Percentiles rank a stretch among this genome's conserved stretches.
Evolutionary conservation across 169 alveolate genomes (phyloP).

Genomic region (Plasmodium gaboni): DNA sequence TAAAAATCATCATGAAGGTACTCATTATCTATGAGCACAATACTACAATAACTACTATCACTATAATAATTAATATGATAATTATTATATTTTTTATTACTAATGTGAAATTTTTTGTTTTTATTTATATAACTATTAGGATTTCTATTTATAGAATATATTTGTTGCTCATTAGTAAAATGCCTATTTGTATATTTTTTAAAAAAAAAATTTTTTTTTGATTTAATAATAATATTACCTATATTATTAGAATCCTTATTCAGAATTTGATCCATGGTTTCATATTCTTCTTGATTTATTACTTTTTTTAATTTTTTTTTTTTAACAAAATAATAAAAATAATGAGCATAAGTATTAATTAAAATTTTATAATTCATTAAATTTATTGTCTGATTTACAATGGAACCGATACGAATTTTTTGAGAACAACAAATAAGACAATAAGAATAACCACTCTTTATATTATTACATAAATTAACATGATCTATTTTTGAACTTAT

Average conservation of each 20-base stretch:
- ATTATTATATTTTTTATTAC: too few species aligned
- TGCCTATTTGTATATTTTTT: too few species aligned
- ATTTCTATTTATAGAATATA: too few species aligned
- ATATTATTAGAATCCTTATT: neutral
- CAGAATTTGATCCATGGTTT: neutral
- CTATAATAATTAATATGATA: neutral
- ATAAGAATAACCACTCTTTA: conserved; percentile 29
- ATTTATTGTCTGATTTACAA: neutral
- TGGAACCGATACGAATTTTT: neutral
- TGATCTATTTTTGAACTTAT: conserved; percentile 7
- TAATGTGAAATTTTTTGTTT: neutral
- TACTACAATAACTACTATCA: neutral
- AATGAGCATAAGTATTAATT: neutral
- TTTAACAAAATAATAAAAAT: conserved; percentile 2
- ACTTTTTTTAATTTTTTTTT: neutral
- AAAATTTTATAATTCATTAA: conserved; percentile 3
- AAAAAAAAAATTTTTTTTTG: too few species aligned
- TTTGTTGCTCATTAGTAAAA: too few species aligned
- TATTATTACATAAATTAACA: conserved; percentile 15
- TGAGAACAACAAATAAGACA: conserved; percentile 49
- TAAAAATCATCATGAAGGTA: too few species aligned
- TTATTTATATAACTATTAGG: too few species aligned
- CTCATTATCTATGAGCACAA: neutral
- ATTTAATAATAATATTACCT: too few species aligned
- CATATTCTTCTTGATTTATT: too few species aligned